These are phyloP conservation scores for Vitis hybrid DNA, from an alignment of 177 flowering plant genomes.

Conservation along the genomic window DNA sequence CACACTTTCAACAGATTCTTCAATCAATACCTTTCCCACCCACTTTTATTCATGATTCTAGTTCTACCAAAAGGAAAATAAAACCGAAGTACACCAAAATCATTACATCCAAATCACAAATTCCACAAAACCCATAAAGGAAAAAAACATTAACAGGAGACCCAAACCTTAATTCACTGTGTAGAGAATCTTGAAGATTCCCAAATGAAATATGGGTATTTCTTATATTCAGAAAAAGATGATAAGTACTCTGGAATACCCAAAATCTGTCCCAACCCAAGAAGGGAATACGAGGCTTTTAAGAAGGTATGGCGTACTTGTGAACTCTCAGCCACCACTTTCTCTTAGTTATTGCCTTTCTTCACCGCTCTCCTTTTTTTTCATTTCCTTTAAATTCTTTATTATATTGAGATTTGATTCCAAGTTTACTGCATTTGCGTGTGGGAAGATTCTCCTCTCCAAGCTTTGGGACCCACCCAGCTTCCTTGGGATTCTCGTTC, in stretches of 20 bases:
- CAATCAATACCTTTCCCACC: constrained; percentile 4
- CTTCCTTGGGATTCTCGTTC: no score
- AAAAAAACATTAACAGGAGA: neutral
- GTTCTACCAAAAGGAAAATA: neutral
- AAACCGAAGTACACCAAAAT: neutral
- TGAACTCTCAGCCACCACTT: no score
- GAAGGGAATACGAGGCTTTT: no score
- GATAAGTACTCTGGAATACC: neutral
- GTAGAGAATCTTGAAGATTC: constrained; percentile 25
- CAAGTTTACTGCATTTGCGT: no score
- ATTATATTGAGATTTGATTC: no score
- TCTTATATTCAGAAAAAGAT: neutral
- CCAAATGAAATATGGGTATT: constrained; percentile 1
- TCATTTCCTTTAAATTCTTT: no score
- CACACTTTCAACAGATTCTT: constrained; percentile 21
- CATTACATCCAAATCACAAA: neutral
- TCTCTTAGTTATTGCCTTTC: no score
- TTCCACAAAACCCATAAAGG: neutral
- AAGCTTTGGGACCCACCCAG: no score
- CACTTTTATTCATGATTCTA: constrained; percentile 9
- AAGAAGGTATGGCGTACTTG: no score
- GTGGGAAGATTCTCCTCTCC: no score
- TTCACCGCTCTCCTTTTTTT: no score
- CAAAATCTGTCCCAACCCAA: no score
- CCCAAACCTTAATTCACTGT: constrained; percentile 15